Base-by-base conservation (phyloP, 2,329 filamentous ascomycete species). In the Penicillium sp. region DNA sequence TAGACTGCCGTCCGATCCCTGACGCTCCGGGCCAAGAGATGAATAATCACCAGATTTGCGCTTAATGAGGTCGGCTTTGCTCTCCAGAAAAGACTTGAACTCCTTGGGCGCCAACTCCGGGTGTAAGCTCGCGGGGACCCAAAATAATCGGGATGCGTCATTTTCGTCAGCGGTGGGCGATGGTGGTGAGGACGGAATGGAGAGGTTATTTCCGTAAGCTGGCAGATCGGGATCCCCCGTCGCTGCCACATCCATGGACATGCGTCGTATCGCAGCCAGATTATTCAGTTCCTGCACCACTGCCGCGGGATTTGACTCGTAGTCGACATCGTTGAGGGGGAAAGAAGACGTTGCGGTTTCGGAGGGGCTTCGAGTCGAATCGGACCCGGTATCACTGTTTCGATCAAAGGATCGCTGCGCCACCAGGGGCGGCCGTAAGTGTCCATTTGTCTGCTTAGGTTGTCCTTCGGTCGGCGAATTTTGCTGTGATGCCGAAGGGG, bases 61-160 rank as follows among this genome's bases (percentile, higher is more conserved):
- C 61, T 87, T 82, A 52, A 96, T 94, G 23, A 85, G 83, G 52
- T 95, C 85, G 9, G 95, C 86, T 57, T 89, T 82, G 46, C 89
- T 93, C 56, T 98, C 90, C 2, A 98, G 76, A 52, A 96, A 98
- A 1, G 84, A 90, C 65, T 94, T 95, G 72, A 96, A 98, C 53
- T 95, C 92, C 57, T 85, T 88, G 1, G 92, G 92, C 2, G 92
- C 92, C 32, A 98, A 72, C 64, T 98, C 92, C 0, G 92, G 92
- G 55, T 98, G 92, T 17, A 98, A 76, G 41, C 88, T 80, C 15
- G 92, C 92, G 4, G 92, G 92, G 4, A 98, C 92, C 92, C 92
- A 98, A 50, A 96, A 85, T 42, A 96, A 68, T 45, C 88, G 78
- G 2, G 89, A 88, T 6, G 87, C 80, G 59, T 96, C 90, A 53